These are phyloP conservation scores for Leccinum angustisporum DNA, from an alignment of 1,284 basidiomycete genomes.

Conservation along the genomic window DNA sequence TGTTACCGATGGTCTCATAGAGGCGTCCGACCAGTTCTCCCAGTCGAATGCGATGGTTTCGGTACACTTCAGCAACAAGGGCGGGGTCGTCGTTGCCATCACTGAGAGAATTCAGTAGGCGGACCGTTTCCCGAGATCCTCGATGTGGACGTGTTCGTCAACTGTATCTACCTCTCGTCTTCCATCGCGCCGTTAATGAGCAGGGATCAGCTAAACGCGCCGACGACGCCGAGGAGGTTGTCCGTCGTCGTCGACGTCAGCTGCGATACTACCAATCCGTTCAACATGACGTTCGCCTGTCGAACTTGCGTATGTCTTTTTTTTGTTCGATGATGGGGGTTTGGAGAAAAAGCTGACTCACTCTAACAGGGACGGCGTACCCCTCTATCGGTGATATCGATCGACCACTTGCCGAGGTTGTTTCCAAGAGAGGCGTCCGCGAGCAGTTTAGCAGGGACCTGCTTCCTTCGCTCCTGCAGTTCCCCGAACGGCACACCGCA, in stretches of 20 bases:
- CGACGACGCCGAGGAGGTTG: constrained; percentile 71
- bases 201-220: constrained; percentile 65
- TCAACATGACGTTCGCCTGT: constrained; percentile 97
- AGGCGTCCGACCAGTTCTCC: too few relatives aligned
- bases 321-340: neutral
- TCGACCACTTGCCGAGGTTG: constrained; percentile 96
- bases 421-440: constrained; percentile 93
- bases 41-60: too few relatives aligned
- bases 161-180: constrained; percentile 97
- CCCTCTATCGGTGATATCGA: constrained; percentile 88
- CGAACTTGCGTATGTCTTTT: constrained; percentile 62
- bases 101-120: too few relatives aligned
- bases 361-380: constrained; percentile 50
- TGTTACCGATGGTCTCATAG: too few relatives aligned
- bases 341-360: neutral
- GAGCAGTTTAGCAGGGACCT: constrained; percentile 95
- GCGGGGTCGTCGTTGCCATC: too few relatives aligned
- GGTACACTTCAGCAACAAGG: too few relatives aligned
- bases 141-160: constrained; percentile 98
- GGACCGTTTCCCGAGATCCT: constrained; percentile 97
- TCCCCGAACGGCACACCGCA: constrained; percentile 66
- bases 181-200: constrained; percentile 90
- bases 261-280: constrained; percentile 99
- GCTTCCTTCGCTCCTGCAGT: constrained; percentile 81
- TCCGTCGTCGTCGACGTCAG: constrained; percentile 95